Base-by-base conservation (phyloP, 2,329 filamentous ascomycete species). In the Fusarium nodosum region DNA sequence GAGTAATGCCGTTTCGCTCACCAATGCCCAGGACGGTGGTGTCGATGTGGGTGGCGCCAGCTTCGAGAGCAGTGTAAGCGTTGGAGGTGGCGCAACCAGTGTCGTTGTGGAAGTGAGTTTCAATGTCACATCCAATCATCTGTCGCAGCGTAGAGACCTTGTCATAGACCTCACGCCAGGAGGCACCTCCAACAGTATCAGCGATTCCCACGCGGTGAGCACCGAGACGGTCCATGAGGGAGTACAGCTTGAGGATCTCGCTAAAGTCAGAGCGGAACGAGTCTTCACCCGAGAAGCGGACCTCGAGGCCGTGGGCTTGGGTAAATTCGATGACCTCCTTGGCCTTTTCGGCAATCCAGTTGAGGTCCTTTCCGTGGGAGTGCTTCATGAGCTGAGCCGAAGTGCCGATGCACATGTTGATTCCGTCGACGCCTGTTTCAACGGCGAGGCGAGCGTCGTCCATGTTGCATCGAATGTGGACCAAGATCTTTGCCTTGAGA, bases 51-150 rank as follows among this genome's bases (percentile, higher is more conserved):
- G 91, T 93, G 31, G 94, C 94, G 78, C 94, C 94, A 66, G 93
- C 94, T 83, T 97, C 94, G 6, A 97, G 85, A 47, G 94, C 94
- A 76, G 90, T 93, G 82, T 91, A 94, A 44, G 93, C 93, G 76
- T 97, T 97, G 60, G 93, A 93, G 78, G 95, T 92, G 59, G 92
- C 92, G 78, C 94, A 97, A 67, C 93, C 93, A 60, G 94, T 97
- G 77, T 97, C 94, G 79, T 97, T 93, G 86, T 97, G 94, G 87
- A 69, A 74, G 44, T 72, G 68, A 30, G 64, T 72, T 39, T 68
- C 74, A 70, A 96, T 96, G 74, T 96, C 92, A 79, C 92, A 94
- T 48, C 68, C 60, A 9, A 78, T 59, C 2, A 65, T 34, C 90
- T 91, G 51, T 9, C 93, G 87, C 45, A 97, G 87, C 18, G 93